Base-by-base conservation (phyloP, 202 grass and related monocot species). In the Elaeis oleifera region DNA sequence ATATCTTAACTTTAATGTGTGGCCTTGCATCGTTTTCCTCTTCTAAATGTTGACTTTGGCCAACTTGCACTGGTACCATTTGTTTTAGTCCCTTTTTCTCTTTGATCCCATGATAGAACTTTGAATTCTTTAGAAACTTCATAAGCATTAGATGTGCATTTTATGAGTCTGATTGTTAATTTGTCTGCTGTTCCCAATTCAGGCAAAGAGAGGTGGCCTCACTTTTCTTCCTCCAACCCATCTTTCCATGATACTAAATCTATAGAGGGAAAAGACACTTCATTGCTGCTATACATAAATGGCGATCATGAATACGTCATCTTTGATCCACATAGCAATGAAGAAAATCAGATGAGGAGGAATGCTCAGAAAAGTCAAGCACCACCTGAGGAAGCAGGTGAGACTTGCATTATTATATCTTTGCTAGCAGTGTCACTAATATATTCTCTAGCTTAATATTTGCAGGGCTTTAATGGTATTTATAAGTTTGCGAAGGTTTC, bases 161-260 rank as follows among this genome's bases (percentile, higher is more conserved):
- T 11, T 32, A 54, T 67, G 67, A 21, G 52, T 69, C 74, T 59
- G 61, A 66, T 68, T 53, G 6, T 61, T 21, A 44, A 13, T 44
- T 44, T 44, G 36, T 6, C 36, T 44, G 36, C 36, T 67, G 32
- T 62, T 36, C 53, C 78, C 28, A 31, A 6, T 63, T 6, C 69
- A 97, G 94, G 85, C 88, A 77, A 89, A 65, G 56, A 80, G 88
- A 17, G 88, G 94, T 60, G 73, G 69, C 39, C 23, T 97, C 68
- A 64, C 76, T 79, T 97, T 89, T 82, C 54, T 97, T 52, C 85
- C 76, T 57, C 19, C 21, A 68, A 61, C 39, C 3, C 49, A 49
- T 75, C 79, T 69, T 58, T 72, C 20, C 61, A 80, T 23, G 70
- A 18, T 14, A 65, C 75, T 53, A 60, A 58, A 70, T 69, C 51